These are phyloP conservation scores for Platanthera guangdongensis DNA, from an alignment of 106 monocot species.

Conservation along the genomic window DNA sequence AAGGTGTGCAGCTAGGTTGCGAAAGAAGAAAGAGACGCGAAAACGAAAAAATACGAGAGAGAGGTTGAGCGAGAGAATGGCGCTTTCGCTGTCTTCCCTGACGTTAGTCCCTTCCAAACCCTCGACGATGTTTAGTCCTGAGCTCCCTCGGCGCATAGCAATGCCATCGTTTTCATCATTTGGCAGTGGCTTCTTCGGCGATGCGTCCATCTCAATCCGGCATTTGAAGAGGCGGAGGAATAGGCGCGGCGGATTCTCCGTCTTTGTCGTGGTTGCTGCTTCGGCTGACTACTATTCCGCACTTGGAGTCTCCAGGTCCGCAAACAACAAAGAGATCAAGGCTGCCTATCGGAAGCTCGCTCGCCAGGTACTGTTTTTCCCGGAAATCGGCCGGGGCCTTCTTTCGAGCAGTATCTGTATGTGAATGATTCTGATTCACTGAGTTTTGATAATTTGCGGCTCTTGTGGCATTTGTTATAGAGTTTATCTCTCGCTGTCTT, in stretches of 20 bases:
- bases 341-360: constrained; percentile 79
- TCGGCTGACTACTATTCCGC: constrained; percentile 84
- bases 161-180: not conserved
- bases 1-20: too few relatives aligned
- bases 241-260: not conserved
- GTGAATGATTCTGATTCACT: not conserved
- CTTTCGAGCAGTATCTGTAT: not conserved
- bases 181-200: not conserved
- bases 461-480: not conserved
- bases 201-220: not conserved
- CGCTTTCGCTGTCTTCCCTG: not conserved
- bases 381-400: not conserved
- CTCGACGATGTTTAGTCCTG: not conserved
- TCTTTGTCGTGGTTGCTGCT: constrained; percentile 19
- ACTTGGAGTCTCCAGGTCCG: constrained; percentile 74
- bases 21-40: too few relatives aligned
- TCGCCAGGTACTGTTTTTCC: constrained; percentile 56
- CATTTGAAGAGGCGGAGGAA: not conserved
- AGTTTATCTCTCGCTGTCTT: not conserved
- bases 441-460: not conserved
- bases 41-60: too few relatives aligned
- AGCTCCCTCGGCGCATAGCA: not conserved
- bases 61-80: not conserved
- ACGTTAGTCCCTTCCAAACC: not conserved
- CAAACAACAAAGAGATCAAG: constrained; percentile 82